Conservation (phyloP, 75 land plant genomes). For the Sequoia sempervirens region DNA sequence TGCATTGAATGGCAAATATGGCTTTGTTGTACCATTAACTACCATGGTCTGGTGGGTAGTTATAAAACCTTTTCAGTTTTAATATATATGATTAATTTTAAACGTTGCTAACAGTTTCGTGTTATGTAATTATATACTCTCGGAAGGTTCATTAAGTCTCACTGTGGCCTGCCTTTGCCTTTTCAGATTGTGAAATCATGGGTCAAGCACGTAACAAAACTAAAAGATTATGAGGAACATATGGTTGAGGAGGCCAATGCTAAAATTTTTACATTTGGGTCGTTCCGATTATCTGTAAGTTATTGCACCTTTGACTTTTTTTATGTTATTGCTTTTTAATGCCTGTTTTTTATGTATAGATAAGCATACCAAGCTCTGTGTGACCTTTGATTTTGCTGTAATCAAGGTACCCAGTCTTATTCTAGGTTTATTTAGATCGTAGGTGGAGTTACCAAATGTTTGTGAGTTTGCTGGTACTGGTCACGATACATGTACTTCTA, state of each 20-base stretch:
- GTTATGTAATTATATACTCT: not conserved
- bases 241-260: conserved; percentile 80
- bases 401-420: not conserved
- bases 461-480: not conserved
- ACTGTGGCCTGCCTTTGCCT: not conserved
- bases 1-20: not conserved
- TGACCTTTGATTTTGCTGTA: not conserved
- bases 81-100: not conserved
- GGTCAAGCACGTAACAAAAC: conserved; percentile 69
- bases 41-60: not conserved
- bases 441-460: not conserved
- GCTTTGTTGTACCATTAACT: not conserved
- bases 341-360: no score
- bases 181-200: conserved; percentile 64
- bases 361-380: not conserved
- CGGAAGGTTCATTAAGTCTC: not conserved
- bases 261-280: conserved; percentile 85
- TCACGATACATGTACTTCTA: not conserved
- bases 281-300: conserved; percentile 82
- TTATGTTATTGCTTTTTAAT: no score
- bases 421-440: not conserved
- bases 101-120: not conserved
- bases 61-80: not conserved
- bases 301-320: no score
- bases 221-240: conserved; percentile 68